Conservation (phyloP, 345 rosid species). For the Carallia brachiata region DNA sequence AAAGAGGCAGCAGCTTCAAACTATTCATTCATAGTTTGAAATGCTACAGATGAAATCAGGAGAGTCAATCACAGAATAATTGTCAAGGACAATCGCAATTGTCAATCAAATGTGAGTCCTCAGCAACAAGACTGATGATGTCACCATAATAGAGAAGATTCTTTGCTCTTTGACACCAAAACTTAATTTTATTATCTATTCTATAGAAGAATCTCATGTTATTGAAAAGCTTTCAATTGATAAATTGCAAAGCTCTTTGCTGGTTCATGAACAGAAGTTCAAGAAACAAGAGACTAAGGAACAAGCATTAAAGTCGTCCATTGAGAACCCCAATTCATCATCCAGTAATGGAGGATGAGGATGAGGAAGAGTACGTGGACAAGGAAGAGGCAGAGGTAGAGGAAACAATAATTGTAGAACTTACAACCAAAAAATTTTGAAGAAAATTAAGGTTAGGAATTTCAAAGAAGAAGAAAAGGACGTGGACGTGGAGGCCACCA, state of each 20-base stretch:
- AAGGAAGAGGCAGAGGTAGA: not conserved
- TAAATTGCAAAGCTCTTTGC: not conserved
- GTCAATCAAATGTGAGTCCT: not conserved
- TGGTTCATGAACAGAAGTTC: slow-evolving; percentile 1
- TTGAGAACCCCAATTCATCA: no score
- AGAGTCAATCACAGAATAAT: not conserved
- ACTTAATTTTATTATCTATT: not conserved
- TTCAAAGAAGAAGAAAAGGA: not conserved
- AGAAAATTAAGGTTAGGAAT: not conserved
- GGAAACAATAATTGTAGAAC: not conserved
- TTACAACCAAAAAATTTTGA: not conserved
- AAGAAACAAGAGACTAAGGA: not conserved
- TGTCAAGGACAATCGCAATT: not conserved
- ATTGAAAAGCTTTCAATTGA: not conserved
- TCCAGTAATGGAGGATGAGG: not conserved
- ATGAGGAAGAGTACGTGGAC: no score
- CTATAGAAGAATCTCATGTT: not conserved
- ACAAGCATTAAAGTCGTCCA: not conserved
- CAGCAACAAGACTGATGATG: not conserved
- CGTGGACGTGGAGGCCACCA: not conserved
- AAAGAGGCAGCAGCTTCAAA: no score
- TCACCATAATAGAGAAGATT: not conserved
- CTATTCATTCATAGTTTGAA: no score
- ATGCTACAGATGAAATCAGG: not conserved
- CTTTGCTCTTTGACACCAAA: not conserved